These are phyloP conservation scores for Apiotrichum sp. DNA, from an alignment of 1,284 basidiomycete genomes.

Conservation along the genomic window DNA sequence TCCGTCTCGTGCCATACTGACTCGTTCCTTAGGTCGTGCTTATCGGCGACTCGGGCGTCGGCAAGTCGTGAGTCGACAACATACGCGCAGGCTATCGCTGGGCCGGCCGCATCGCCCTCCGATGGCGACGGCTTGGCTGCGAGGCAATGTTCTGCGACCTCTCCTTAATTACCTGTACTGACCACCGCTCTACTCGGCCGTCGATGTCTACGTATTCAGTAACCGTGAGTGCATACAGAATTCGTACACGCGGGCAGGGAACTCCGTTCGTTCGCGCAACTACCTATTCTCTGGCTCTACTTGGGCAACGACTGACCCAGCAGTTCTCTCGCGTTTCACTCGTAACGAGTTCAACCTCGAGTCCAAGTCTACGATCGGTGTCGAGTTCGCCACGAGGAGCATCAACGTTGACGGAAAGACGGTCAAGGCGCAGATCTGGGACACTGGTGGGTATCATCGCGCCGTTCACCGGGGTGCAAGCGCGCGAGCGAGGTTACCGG, in stretches of 20 bases:
- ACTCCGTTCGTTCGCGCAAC: too few relatives aligned
- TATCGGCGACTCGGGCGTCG: conserved; percentile 98
- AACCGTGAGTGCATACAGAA: conserved; percentile 40
- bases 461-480: background rate
- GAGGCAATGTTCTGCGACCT: too few relatives aligned
- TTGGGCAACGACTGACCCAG: background rate
- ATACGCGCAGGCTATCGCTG: too few relatives aligned
- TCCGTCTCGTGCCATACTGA: background rate
- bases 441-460: conserved; percentile 64
- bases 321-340: conserved; percentile 81
- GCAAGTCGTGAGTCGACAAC: conserved; percentile 64
- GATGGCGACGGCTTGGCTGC: too few relatives aligned
- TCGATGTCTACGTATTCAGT: conserved; percentile 21
- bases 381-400: conserved; percentile 96
- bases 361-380: conserved; percentile 97
- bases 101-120: background rate
- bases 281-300: too few relatives aligned
- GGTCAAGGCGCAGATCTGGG: conserved; percentile 99
- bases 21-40: conserved; percentile 69
- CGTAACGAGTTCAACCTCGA: conserved; percentile 99
- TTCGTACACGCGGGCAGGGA: too few relatives aligned
- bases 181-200: background rate
- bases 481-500: background rate
- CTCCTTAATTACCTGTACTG: background rate
- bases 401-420: conserved; percentile 95